Conservation (phyloP, 345 rosid species). For the Citrus glauca region DNA sequence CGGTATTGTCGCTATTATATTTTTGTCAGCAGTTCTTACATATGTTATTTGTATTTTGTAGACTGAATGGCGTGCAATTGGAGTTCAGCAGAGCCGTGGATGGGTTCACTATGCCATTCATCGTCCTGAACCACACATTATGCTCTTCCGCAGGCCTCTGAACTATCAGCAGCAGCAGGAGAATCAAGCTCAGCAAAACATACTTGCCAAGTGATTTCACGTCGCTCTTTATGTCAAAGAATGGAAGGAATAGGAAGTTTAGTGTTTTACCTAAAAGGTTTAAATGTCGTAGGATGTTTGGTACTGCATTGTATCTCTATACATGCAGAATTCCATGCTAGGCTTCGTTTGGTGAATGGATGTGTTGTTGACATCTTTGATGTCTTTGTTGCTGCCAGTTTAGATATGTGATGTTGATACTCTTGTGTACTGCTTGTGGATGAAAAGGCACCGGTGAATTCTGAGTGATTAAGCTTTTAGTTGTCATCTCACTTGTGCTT, state of each 20-base stretch:
- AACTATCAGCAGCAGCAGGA: conserved; percentile 93
- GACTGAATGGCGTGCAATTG: conserved; percentile 94
- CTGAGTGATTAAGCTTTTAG: neutral
- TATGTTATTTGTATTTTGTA: conserved; percentile 16
- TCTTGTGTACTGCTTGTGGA: conserved; percentile 12
- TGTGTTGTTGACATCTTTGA: neutral
- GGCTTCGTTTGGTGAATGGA: neutral
- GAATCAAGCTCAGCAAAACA: conserved; percentile 51
- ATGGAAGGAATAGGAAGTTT: conserved; percentile 6
- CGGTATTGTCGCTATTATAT: neutral
- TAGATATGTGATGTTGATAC: conserved; percentile 11
- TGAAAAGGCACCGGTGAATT: conserved; percentile 3
- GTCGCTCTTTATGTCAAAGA: neutral
- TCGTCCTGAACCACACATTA: conserved; percentile 97
- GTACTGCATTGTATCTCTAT: conserved; percentile 7
- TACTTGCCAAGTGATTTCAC: conserved; percentile 46
- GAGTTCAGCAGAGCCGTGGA: conserved; percentile 98
- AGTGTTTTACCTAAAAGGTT: neutral
- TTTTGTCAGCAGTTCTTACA: neutral
- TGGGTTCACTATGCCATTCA: conserved; percentile 95
- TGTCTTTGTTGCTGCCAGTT: conserved; percentile 9
- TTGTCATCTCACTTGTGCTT: neutral
- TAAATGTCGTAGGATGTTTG: conserved; percentile 1
- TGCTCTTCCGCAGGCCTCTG: conserved; percentile 91
- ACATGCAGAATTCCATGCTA: conserved; percentile 14